These are phyloP conservation scores for Boletus bicolor DNA, from an alignment of 768 basidiomycete species.

Conservation along the genomic window DNA sequence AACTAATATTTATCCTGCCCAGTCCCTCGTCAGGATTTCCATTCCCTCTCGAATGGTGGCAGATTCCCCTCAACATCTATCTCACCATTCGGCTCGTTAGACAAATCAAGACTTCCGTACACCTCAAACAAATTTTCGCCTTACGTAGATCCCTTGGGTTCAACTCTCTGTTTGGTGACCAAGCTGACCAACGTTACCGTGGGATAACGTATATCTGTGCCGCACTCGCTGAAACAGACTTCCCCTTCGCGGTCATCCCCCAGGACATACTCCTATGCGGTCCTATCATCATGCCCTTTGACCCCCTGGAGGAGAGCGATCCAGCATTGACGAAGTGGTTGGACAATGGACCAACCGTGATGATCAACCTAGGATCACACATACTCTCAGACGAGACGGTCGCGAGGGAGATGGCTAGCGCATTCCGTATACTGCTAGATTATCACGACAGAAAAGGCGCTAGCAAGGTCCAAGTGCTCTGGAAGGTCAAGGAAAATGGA, in stretches of 20 bases:
- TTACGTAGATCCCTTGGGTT: conserved; percentile 5
- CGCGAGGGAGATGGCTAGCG: not conserved
- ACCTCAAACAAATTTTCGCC: not conserved
- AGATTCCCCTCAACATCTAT: conserved; percentile 10
- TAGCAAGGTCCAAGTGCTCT: conserved; percentile 8
- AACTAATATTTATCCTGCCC: not conserved
- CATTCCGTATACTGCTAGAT: conserved; percentile 7
- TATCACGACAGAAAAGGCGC: not conserved
- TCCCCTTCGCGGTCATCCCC: conserved; percentile 2
- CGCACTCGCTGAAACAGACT: conserved; percentile 1
- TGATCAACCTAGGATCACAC: conserved; percentile 13
- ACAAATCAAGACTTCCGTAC: not conserved
- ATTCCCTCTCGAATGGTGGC: conserved; percentile 16
- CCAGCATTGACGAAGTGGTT: conserved; percentile 3
- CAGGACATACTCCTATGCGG: conserved; percentile 7
- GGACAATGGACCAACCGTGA: conserved; percentile 8
- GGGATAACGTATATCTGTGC: conserved; percentile 4
- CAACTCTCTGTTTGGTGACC: not conserved
- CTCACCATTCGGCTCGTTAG: not conserved
- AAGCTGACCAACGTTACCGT: not conserved
- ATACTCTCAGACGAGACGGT: not conserved
- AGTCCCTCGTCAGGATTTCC: conserved; percentile 8
- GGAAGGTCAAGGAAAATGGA: not conserved
- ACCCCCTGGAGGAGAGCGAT: conserved; percentile 7
- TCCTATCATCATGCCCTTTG: conserved; percentile 5